These are phyloP conservation scores for Rhizopogon vinicolor DNA, from an alignment of 768 basidiomycete species.

Conservation along the genomic window DNA sequence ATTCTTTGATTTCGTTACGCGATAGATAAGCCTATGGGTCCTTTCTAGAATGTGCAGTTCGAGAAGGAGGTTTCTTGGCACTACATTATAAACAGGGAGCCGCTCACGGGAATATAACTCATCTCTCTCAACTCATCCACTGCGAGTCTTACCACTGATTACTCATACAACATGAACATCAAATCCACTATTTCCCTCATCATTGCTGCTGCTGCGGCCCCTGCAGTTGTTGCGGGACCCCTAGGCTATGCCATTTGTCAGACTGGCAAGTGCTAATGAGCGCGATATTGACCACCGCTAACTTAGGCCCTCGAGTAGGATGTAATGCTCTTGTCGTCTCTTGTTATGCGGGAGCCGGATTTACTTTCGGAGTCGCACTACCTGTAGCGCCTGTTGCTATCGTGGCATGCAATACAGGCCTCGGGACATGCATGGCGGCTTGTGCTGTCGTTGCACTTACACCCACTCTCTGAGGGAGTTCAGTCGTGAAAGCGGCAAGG, in stretches of 20 bases:
- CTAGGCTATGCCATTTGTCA: constrained; percentile 20
- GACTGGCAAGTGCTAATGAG: constrained; percentile 11
- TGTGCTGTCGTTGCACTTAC: constrained; percentile 17
- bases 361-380: constrained; percentile 18
- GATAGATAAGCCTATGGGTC: too few relatives aligned
- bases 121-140: too few relatives aligned
- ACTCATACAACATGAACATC: constrained; percentile 17
- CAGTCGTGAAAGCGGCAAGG: neutral
- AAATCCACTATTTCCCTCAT: constrained; percentile 14
- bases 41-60: too few relatives aligned
- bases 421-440: constrained; percentile 21
- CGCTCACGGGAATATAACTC: too few relatives aligned
- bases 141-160: neutral
- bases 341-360: constrained; percentile 21
- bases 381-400: constrained; percentile 15
- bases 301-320: constrained; percentile 5
- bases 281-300: neutral
- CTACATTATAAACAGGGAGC: too few relatives aligned
- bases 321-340: constrained; percentile 17
- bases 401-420: constrained; percentile 14
- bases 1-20: too few relatives aligned
- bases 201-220: constrained; percentile 8
- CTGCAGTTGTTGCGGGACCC: constrained; percentile 11
- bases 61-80: too few relatives aligned
- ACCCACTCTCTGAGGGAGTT: constrained; percentile 17